Base-by-base conservation (phyloP, 495 filamentous ascomycete species). In the Trichoderma gamsii region DNA sequence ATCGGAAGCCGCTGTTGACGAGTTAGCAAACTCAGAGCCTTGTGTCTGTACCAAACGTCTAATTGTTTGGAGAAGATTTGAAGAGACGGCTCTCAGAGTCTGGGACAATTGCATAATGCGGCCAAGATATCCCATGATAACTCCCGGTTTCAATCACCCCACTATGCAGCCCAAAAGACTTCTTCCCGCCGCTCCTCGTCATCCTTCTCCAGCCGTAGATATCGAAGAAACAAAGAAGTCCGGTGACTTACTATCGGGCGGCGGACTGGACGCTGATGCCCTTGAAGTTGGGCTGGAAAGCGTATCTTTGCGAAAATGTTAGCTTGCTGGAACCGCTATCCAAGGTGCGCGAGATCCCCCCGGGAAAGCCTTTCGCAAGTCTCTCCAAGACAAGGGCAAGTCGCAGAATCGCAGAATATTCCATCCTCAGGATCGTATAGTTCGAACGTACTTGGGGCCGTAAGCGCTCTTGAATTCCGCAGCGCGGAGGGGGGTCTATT, bases 371-470 rank as follows among this genome's bases (percentile, higher is more conserved):
- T 56, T 25, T 56, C 51, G 16, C 51, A 56, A 56, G 21, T 11
- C 43, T 23, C 51, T 25, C n/a, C 51, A n/a, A 56, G 16, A 56
- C 4, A 21, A 21, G 4, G 15, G 51, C n/a, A 21, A 4, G 1
- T 12, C 5, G 18, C n/a, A 11, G 6, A 21, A 21, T 25, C 51
- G 18, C 51, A 56, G 8, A 56, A 56, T 5, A 11, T 6, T 3
- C 43, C 6, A 18, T 27, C 21, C 11, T 72, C 61, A 51, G 65
- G 27, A 51, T 21, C 49, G 16, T 61, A 61, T 61, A 16, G 56
- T 29, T 61, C 56, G 72, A 51, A 78, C 81, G 81, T 77, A 84
- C 81, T 84, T 84, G 23, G 81, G 81, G 74, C 81, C 81, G 68
- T 80, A 82, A 51, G 76, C 74, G 75, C 80, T 84, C 75, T 80